phyloP scores from a whole-genome alignment of 1,139 yeast species.

The Martiniozyma asiatica region DNA sequence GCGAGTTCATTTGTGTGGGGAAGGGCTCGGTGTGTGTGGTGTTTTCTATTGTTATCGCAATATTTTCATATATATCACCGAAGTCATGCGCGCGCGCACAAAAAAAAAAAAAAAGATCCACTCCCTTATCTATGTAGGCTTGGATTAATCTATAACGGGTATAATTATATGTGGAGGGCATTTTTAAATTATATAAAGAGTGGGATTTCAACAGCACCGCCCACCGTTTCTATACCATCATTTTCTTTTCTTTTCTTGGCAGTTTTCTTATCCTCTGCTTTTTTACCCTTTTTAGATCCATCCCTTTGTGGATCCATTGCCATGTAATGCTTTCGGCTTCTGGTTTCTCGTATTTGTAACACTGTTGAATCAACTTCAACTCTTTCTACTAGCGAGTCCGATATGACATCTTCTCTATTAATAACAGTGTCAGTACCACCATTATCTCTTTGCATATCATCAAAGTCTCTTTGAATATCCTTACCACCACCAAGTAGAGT shows the following conservation, averaged over 20 bases:
- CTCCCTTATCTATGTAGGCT: too few relatives aligned
- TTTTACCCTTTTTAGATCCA: slow-evolving; percentile 4
- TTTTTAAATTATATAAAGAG: slow-evolving; percentile 25
- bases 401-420: slow-evolving; percentile 1
- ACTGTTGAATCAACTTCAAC: slow-evolving; percentile 8
- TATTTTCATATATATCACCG: too few relatives aligned
- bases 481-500: slow-evolving; percentile 10
- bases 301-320: slow-evolving; percentile 6
- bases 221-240: slow-evolving; percentile 23
- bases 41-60: too few relatives aligned
- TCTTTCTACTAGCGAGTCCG: too few relatives aligned
- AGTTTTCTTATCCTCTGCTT: slow-evolving; percentile 4
- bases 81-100: too few relatives aligned
- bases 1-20: too few relatives aligned
- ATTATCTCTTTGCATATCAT: slow-evolving; percentile 8
- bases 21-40: too few relatives aligned
- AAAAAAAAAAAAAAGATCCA: too few relatives aligned
- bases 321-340: slow-evolving; percentile 4
- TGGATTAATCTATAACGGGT: too few relatives aligned
- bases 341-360: too few relatives aligned
- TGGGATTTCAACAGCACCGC: slow-evolving; percentile 32
- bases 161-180: too few relatives aligned
- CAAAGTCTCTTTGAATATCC: slow-evolving; percentile 5
- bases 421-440: slow-evolving; percentile 4
- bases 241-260: slow-evolving; percentile 11